Base-by-base conservation (phyloP, 192 early-diverging fungal genomes). In the Dispira parvispora region DNA sequence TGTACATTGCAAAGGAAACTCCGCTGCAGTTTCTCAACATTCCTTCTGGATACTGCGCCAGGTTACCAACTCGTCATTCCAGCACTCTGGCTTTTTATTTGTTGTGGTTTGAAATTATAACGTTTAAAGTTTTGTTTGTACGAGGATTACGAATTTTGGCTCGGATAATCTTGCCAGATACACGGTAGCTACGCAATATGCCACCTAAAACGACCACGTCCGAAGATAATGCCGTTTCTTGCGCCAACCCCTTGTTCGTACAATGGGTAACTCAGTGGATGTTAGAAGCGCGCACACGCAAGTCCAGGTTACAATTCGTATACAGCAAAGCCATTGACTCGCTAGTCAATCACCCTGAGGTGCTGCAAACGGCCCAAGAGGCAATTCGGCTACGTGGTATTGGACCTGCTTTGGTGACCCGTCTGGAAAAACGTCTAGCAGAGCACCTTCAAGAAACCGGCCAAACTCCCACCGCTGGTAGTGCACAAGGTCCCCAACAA, bases 261-360 rank as follows among this genome's bases (percentile, higher is more conserved):
- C 64, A 78, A 63, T 89, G 87, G 87, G 66, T 87, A 8, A 68
- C 66, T n/a, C 83, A 86, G 63, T 85, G 82, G 85, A 76, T 81
- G 72, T 74, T 80, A 18, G 64, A 75, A 16, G 81, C 81, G 4
- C 67, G 68, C 58, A 62, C 45, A 1, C 61, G 72, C 53, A 74
- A 77, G 32, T 64, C 70, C 45, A 80, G 80, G 58, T 64, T 72
- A 0, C 85, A 80, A 58, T 76, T 73, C 60, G 74, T 77, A 8
- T 18, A 23, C 52, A 20, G 43, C 46, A 66, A 81, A 80, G 87
- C 87, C 9, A 71, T 70, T 61, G 76, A 72, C 18, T 89, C 87
- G 14, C 69, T 89, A 46, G 67, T 69, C 9, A 70, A 68, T 44
- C 83, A 84, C 64, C 84, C 87, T 28, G 62, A 80, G 14, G 50